Evolutionary conservation across 164 flowering plant genomes (phyloP).

Genomic region (Tetrastigma voinierianum): DNA sequence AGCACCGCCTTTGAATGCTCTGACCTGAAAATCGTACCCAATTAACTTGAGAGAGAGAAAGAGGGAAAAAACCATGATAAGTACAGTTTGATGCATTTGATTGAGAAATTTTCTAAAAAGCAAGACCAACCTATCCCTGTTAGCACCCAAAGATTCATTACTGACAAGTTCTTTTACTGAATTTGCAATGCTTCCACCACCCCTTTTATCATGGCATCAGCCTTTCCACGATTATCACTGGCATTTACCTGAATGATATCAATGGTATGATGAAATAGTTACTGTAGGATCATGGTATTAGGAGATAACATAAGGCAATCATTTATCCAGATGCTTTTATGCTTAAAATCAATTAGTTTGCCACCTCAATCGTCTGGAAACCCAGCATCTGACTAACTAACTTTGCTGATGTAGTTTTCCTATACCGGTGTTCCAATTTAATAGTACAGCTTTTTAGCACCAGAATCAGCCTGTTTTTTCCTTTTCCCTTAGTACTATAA

Average conservation of each 20-base stretch:
- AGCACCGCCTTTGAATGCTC: conserved; percentile 73
- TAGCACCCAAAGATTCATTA: conserved; percentile 64
- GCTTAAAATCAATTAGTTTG: background rate
- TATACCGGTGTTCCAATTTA: conserved; percentile 96
- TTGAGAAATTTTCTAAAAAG: background rate
- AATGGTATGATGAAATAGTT: background rate
- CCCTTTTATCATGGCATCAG: conserved; percentile 75
- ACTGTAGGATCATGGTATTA: background rate
- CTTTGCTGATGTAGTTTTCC: conserved; percentile 96
- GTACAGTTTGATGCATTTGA: background rate
- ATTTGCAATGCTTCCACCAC: conserved; percentile 91
- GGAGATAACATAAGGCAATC: background rate
- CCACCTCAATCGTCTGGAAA: conserved; percentile 79
- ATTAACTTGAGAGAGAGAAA: background rate
- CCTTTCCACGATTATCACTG: conserved; percentile 97
- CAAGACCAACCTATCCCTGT: conserved; percentile 59
- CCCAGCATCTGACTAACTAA: conserved; percentile 93
- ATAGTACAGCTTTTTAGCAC: conserved; percentile 74
- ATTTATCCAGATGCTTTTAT: conserved; percentile 5
- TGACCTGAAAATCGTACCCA: conserved; percentile 44
- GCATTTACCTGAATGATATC: conserved; percentile 79
- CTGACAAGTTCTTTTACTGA: conserved; percentile 91
- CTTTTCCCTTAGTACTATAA: conserved; percentile 53
- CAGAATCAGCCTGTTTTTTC: conserved; percentile 66
- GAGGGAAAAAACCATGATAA: background rate